Evolutionary conservation across 768 basidiomycete species (phyloP), one percentile per base, ranked within the genome.

Genomic region (Pisolithus orientalis): DNA sequence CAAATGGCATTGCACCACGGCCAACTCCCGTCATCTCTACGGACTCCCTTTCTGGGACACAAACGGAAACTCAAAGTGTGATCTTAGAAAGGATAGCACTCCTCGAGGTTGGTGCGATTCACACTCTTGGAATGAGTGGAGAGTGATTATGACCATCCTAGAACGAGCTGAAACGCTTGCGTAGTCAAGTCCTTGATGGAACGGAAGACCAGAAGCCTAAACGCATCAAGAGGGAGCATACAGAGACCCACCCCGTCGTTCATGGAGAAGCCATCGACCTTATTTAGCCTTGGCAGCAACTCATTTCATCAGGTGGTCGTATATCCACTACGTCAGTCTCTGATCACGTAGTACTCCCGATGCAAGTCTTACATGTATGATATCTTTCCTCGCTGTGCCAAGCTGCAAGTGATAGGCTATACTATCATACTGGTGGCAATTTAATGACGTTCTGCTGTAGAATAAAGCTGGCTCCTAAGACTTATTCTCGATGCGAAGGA

Each of bases 1-100:
- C 61, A 14, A 57, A 57, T 42, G 59, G 55, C 6, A 53, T 65
- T n/a, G 59, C 44, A 16, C 59, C 51, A 45, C 47, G 44, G n/a
- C 40, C 52, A 11, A 5, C 6, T 17, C 9, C 49, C 24, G 38
- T 5, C 6, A 6, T 2, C 32, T 6, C 34, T n/a, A 7, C 16
- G 21, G 40, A 37, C 14, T 6, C 21, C 13, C 25, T 27, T 16
- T 4, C 13, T 25, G 40, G 31, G 17, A 44, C 46, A 16, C 17
- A 34, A 14, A 39, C 21, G 21, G 21, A 47, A 34, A 31, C 49
- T 49, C 39, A 54, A 25, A 50, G 51, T 34, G 28, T 16, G 13
- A 27, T 48, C 39, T 6, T 39, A 14, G 40, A 47, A 0, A 47
- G 39, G 7, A 55, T 57, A 55, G 39, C 21, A 32, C 21, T 3